Conservation (phyloP, 768 basidiomycete genomes). For the Termitomyces sp. region DNA sequence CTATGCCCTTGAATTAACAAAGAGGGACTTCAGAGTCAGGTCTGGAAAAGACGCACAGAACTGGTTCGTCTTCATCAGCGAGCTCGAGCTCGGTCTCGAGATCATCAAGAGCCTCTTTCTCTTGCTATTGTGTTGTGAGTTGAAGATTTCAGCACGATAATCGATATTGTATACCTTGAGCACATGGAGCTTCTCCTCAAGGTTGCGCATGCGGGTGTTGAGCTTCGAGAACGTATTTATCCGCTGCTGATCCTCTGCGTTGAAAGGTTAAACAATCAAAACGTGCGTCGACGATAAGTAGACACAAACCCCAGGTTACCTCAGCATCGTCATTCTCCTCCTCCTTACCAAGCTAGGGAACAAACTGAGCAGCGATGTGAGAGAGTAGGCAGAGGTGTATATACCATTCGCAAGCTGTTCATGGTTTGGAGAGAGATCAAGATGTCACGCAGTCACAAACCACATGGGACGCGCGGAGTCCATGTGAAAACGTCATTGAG, state of each 20-base stretch:
- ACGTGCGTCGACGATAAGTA: background rate
- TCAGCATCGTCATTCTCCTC: constrained; percentile 76
- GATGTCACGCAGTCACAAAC: constrained; percentile 3
- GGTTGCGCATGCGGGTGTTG: constrained; percentile 67
- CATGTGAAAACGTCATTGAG: constrained; percentile 12
- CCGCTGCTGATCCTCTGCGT: constrained; percentile 77
- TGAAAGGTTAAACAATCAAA: background rate
- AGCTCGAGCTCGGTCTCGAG: constrained; percentile 84
- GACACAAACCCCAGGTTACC: constrained; percentile 74
- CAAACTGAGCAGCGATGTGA: background rate
- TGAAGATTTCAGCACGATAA: background rate
- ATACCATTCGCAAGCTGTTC: constrained; percentile 56
- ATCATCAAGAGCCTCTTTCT: constrained; percentile 93
- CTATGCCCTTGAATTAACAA: constrained; percentile 32
- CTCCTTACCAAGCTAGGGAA: constrained; percentile 59
- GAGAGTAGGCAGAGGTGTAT: constrained; percentile 12
- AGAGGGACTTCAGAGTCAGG: background rate
- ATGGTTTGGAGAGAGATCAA: constrained; percentile 14
- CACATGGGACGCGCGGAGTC: constrained; percentile 1
- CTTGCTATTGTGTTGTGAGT: constrained; percentile 54
- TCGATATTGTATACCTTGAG: constrained; percentile 53
- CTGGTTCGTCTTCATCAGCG: constrained; percentile 75
- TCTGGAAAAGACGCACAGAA: constrained; percentile 49
- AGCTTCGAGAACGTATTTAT: constrained; percentile 92
- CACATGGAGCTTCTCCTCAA: constrained; percentile 66